These are phyloP conservation scores for Rhododendron mucronatum DNA, from an alignment of 148 eudicot genomes.

Conservation along the genomic window DNA sequence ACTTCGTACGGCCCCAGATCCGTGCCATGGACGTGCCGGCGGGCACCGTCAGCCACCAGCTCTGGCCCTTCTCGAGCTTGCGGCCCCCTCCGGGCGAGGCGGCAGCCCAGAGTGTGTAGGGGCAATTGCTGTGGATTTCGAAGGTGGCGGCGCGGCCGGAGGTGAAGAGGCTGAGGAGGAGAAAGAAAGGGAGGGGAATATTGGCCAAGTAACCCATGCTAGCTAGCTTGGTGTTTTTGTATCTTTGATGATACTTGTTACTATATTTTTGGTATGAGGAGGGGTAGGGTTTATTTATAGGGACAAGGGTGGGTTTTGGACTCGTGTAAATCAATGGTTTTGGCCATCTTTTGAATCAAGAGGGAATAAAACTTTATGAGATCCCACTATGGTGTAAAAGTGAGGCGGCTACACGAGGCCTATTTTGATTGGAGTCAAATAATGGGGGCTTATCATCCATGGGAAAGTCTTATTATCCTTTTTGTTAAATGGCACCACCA, in stretches of 20 bases:
- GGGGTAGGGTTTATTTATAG: background rate
- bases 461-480: background rate
- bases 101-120: conserved; percentile 55
- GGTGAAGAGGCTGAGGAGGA: conserved; percentile 17
- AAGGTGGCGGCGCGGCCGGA: conserved; percentile 34
- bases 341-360: background rate
- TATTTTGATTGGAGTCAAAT: background rate
- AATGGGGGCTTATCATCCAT: too few species aligned
- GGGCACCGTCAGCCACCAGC: conserved; percentile 16
- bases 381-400: background rate
- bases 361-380: background rate
- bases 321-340: background rate
- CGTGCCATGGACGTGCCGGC: conserved; percentile 23
- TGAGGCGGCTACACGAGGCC: background rate
- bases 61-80: conserved; percentile 23
- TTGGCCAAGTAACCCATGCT: conserved; percentile 2
- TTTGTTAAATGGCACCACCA: background rate
- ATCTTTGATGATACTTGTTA: background rate
- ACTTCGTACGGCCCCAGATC: conserved; percentile 30
- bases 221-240: background rate
- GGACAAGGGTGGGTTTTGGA: conserved; percentile 11
- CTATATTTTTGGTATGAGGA: background rate
- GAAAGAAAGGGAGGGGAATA: background rate
- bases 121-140: conserved; percentile 43
- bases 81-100: conserved; percentile 33